Percentiles rank a stretch among this genome's conserved stretches.
These are phyloP conservation scores for Rhodotorula sp. DNA, from an alignment of 1,284 basidiomycete species.

Conservation along the genomic window DNA sequence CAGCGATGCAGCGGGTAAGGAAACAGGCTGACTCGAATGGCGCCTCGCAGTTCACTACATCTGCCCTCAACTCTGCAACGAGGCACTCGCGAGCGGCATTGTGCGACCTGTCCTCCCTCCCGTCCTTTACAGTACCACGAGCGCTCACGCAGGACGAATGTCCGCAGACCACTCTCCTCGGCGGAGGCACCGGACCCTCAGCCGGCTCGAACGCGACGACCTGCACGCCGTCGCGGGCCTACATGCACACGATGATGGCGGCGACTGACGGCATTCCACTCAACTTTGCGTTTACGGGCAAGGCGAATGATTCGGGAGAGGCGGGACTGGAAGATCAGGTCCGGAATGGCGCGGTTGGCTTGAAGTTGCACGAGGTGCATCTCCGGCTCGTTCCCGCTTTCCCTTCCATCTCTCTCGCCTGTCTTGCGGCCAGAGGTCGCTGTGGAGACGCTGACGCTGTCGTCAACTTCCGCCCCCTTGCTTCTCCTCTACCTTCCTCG, in stretches of 20 bases:
- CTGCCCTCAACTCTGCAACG: conserved; percentile 77
- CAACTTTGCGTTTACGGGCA: conserved; percentile 67
- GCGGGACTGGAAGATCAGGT: conserved; percentile 74
- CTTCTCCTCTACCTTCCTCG: background rate
- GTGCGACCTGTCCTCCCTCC: conserved; percentile 15
- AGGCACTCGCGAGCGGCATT: conserved; percentile 50
- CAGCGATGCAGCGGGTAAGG: background rate
- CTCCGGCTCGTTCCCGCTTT: background rate
- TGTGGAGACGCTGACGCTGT: background rate
- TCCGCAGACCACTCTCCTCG: conserved; percentile 50
- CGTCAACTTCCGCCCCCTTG: no score
- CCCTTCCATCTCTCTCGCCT: background rate
- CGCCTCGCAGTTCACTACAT: conserved; percentile 61
- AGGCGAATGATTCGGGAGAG: conserved; percentile 81
- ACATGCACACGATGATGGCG: conserved; percentile 80
- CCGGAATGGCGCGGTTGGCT: conserved; percentile 78
- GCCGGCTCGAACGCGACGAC: conserved; percentile 91
- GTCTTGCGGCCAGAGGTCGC: background rate
- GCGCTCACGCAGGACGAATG: no score
- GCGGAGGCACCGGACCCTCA: conserved; percentile 77
- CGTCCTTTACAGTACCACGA: no score
- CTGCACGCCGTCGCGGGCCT: conserved; percentile 84
- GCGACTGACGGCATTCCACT: conserved; percentile 85
- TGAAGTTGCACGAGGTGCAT: conserved; percentile 83
- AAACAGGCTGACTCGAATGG: background rate